phyloP scores from a whole-genome alignment of 495 filamentous ascomycete species.

The Xanthoparmelia taractica region DNA sequence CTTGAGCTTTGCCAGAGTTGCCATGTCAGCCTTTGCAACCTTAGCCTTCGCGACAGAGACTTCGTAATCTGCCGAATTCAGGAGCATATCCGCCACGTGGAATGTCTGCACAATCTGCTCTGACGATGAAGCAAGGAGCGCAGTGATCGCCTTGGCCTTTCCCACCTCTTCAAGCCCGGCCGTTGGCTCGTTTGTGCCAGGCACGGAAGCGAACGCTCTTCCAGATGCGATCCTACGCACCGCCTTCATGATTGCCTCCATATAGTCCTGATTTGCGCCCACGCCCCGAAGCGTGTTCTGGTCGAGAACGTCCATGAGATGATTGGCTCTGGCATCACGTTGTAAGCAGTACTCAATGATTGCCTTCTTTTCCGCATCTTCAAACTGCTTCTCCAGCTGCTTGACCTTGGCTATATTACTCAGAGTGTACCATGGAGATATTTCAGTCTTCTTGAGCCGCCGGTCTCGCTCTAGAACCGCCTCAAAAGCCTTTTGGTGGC shows the following conservation, averaged over 20 bases:
- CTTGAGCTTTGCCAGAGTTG: constrained; percentile 39
- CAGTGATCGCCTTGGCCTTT: constrained; percentile 40
- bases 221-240: constrained; percentile 34
- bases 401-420: constrained; percentile 43
- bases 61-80: constrained; percentile 48
- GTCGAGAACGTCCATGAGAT: constrained; percentile 48
- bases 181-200: constrained; percentile 32
- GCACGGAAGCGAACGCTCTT: constrained; percentile 23
- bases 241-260: constrained; percentile 43
- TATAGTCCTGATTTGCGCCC: constrained; percentile 45
- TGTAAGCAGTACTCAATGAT: constrained; percentile 45
- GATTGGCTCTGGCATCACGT: constrained; percentile 44
- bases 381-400: constrained; percentile 46
- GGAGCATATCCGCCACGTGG: constrained; percentile 40
- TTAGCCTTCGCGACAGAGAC: constrained; percentile 47
- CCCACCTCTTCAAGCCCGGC: constrained; percentile 41
- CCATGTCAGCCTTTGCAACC: constrained; percentile 38
- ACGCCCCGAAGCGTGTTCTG: constrained; percentile 45
- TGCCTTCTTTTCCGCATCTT: constrained; percentile 46
- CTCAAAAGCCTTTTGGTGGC: constrained; percentile 44
- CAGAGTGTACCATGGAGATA: constrained; percentile 44
- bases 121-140: constrained; percentile 39
- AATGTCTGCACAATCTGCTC: constrained; percentile 45
- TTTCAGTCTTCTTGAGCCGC: constrained; percentile 45
- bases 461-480: constrained; percentile 46